Evolutionary conservation across 345 rosid species (phyloP).

Genomic region (Rhizophora apiculata): DNA sequence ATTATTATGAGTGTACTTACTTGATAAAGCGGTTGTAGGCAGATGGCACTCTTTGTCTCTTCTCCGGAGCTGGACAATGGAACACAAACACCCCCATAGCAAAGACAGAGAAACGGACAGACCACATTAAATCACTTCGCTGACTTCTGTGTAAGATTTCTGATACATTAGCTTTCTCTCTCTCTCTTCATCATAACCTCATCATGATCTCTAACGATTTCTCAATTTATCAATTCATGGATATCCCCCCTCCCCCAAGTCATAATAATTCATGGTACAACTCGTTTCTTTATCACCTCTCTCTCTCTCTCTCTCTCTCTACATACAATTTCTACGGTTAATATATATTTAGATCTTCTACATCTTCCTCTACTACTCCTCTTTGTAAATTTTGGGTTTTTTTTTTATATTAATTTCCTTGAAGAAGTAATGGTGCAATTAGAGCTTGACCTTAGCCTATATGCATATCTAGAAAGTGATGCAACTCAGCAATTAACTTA

Average conservation of each 20-base stretch:
- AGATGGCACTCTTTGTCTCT: conserved; percentile 99
- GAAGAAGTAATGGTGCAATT: background rate
- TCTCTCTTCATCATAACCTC: conserved; percentile 46
- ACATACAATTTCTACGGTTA: background rate
- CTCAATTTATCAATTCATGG: conserved; percentile 28
- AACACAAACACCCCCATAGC: conserved; percentile 39
- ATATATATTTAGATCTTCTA: background rate
- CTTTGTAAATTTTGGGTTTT: background rate
- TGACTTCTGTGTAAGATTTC: conserved; percentile 31
- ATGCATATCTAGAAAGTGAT: background rate
- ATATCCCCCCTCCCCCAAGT: background rate
- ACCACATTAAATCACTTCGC: conserved; percentile 37
- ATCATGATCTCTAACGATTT: conserved; percentile 45
- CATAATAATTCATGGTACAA: too few species aligned
- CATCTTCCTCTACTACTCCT: background rate
- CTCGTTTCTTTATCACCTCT: background rate
- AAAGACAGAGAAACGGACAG: conserved; percentile 44
- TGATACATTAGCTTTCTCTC: conserved; percentile 13
- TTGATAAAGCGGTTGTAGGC: conserved; percentile 99
- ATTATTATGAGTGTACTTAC: conserved; percentile 39
- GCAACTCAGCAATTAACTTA: background rate
- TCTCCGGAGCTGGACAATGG: conserved; percentile 86
- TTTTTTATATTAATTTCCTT: background rate
- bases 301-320: background rate
- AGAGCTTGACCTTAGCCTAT: background rate